These are phyloP conservation scores for Vigna angularis DNA, from an alignment of 306 rosid genomes.

Conservation along the genomic window DNA sequence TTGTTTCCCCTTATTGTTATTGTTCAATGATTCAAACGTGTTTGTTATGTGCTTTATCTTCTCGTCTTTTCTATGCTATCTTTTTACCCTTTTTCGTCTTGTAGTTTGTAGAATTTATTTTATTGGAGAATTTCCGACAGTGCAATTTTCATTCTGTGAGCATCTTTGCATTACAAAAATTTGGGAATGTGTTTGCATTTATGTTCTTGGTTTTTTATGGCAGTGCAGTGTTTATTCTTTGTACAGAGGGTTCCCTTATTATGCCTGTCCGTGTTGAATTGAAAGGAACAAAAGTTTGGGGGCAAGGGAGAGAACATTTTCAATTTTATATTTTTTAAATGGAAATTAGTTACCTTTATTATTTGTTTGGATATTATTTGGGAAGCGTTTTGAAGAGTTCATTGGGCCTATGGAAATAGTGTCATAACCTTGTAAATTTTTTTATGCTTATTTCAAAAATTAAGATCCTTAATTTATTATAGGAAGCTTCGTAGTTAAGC, in stretches of 20 bases:
- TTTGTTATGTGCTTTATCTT: background rate
- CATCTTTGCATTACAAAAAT: background rate
- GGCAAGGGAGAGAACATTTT: background rate
- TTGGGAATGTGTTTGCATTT: background rate
- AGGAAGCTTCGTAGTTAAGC: background rate
- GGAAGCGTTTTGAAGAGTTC: background rate
- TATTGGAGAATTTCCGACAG: background rate
- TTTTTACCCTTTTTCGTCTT: background rate
- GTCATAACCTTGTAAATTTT: background rate
- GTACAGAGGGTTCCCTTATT: constrained; percentile 16
- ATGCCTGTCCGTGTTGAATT: background rate
- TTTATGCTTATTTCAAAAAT: background rate
- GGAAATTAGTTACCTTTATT: background rate
- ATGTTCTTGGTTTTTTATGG: background rate
- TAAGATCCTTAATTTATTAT: background rate
- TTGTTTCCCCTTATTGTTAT: background rate
- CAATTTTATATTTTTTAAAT: constrained; percentile 22
- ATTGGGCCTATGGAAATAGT: background rate
- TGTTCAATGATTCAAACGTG: background rate
- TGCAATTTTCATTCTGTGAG: background rate
- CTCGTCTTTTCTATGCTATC: background rate
- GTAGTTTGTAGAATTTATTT: background rate
- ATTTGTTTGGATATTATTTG: background rate
- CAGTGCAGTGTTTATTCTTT: background rate
- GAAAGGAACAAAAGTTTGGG: background rate